A percentile compares a stretch with the other conserved stretches of the same genome.
These are phyloP conservation scores for Penicillium herquei DNA, from an alignment of 495 filamentous ascomycete species.

Conservation along the genomic window DNA sequence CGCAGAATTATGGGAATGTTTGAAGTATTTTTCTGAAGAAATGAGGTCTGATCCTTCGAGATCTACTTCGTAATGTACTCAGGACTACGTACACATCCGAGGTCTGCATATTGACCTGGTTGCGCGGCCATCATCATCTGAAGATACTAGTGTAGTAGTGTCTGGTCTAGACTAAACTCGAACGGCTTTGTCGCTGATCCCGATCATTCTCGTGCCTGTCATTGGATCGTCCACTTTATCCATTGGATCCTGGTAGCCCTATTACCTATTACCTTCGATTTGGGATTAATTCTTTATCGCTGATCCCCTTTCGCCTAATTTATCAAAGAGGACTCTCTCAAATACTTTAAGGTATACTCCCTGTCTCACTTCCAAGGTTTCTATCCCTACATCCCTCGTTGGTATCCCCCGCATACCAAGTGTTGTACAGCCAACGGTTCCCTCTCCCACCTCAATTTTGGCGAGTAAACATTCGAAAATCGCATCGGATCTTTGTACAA, in stretches of 20 bases:
- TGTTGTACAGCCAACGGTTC: slow-evolving; percentile 9
- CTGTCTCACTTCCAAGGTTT: neutral
- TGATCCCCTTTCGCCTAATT: neutral
- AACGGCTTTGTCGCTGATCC: neutral
- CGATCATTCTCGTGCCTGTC: too few relatives aligned
- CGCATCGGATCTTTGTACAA: too few relatives aligned
- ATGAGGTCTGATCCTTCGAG: too few relatives aligned
- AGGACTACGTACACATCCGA: too few relatives aligned
- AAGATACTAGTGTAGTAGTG: neutral
- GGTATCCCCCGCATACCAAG: slow-evolving; percentile 9
- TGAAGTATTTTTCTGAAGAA: too few relatives aligned
- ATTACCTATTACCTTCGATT: too few relatives aligned
- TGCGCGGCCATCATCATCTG: neutral
- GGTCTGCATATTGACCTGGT: too few relatives aligned
- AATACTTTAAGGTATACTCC: neutral
- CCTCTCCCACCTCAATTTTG: neutral
- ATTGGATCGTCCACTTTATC: too few relatives aligned
- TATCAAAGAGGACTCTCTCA: too few relatives aligned
- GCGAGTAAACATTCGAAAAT: neutral
- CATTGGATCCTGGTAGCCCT: too few relatives aligned
- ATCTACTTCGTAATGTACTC: too few relatives aligned
- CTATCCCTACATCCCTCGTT: neutral
- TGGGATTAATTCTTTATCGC: neutral
- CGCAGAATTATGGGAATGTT: too few relatives aligned
- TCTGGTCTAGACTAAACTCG: neutral